Conservation (phyloP, 768 basidiomycete genomes). For the Trametes cinnabarina region DNA sequence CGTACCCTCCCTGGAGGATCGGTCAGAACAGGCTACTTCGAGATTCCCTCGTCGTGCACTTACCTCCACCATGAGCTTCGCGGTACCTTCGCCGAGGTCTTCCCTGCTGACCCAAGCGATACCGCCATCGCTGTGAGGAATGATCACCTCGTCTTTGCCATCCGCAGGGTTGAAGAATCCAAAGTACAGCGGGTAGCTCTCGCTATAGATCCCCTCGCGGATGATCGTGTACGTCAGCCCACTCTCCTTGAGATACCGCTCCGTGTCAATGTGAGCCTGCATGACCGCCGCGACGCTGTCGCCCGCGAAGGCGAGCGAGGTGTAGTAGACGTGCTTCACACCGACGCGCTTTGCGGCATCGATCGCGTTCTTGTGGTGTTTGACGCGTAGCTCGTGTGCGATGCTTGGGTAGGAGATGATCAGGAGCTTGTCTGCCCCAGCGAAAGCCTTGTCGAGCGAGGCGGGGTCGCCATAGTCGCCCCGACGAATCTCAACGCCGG, state of each 20-base stretch:
- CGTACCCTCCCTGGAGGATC: slow-evolving; percentile 20
- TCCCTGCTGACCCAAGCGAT: slow-evolving; percentile 36
- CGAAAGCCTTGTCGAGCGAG: slow-evolving; percentile 34
- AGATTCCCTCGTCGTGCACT: not conserved
- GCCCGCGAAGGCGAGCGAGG: slow-evolving; percentile 33
- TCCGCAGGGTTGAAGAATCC: slow-evolving; percentile 26
- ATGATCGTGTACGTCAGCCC: slow-evolving; percentile 36
- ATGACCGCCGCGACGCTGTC: slow-evolving; percentile 32
- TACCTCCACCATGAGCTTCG: slow-evolving; percentile 32
- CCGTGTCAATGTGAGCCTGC: slow-evolving; percentile 35
- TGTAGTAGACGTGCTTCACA: slow-evolving; percentile 37
- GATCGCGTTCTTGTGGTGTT: slow-evolving; percentile 34
- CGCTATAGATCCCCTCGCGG: slow-evolving; percentile 37
- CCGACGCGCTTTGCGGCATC: slow-evolving; percentile 34
- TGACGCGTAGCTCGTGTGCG: slow-evolving; percentile 30
- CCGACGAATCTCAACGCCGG: slow-evolving; percentile 30
- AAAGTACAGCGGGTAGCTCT: slow-evolving; percentile 33
- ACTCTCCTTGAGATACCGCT: slow-evolving; percentile 31
- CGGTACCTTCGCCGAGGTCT: slow-evolving; percentile 38
- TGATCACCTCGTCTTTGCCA: slow-evolving; percentile 25
- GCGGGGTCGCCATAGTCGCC: slow-evolving; percentile 33
- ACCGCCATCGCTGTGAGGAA: slow-evolving; percentile 35
- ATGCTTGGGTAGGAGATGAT: slow-evolving; percentile 36
- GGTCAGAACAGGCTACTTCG: not conserved
- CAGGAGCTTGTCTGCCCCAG: slow-evolving; percentile 34